Evolutionary conservation across 1,139 yeast species (phyloP), one percentile per base, ranked within the genome.

Genomic region (Candida sp.): DNA sequence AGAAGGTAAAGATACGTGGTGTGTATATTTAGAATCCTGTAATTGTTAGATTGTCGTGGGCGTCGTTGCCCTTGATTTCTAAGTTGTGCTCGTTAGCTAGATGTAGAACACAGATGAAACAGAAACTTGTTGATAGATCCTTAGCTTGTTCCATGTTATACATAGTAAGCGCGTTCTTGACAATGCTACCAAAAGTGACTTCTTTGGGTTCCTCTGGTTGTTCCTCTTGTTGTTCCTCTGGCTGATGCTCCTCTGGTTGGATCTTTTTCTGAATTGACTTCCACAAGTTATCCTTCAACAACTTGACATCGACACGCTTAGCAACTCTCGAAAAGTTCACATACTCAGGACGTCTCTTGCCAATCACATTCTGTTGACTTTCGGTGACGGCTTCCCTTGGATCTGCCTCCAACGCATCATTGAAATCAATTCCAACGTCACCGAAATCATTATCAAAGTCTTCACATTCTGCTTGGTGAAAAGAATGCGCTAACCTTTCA

Each of bases 81-180:
- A 92, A 73, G 0, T 94, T 94, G 63, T 91, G 90, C 63, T 92
- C 98, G 64, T 92, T 92, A 7, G 98, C 97, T 58, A 92, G 76
- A 70, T 92, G 98, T 38, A 91, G 72, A 55, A 90, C 71, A 63
- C 97, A 90, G 54, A 91, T 90, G 63, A 91, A 92, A 63, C 91
- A 90, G 67, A 90, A 89, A 71, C 96, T 88, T 0, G 97, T 91
- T 1, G 97, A 89, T 7, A 92, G 70, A 54, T 92, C 97, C 52
- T 77, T 78, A 52, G 72, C 72, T 46, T 80, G 73, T 47, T 83
- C 87, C 4, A 72, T 65, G 3, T 78, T 73, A 60, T 88, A 88
- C 66, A 77, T 71, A 12, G 65, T 67, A n/a, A 79, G 79, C n/a
- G 86, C 79, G 28, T 78, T 77, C 7, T 72, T 71, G 8, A 83